Base-by-base conservation (phyloP, 2,329 filamentous ascomycete species). In the Neofusicoccum ribis region DNA sequence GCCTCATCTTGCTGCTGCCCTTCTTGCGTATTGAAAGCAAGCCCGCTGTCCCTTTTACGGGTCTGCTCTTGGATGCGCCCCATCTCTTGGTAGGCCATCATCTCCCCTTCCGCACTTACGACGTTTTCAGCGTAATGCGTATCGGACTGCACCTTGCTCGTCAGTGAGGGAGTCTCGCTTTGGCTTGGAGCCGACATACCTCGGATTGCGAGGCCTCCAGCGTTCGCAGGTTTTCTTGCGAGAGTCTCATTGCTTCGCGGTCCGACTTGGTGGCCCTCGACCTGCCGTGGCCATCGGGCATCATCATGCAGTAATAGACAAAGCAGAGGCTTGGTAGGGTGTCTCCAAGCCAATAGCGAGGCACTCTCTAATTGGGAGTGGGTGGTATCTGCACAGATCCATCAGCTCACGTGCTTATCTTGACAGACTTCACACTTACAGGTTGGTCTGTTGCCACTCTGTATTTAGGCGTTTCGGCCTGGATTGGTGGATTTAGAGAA, bases 41-140 rank as follows among this genome's bases (percentile, higher is more conserved):
- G 56, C 7, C 56, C 56, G n/a, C 56, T 60, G 43, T 60, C 56
- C 31, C 56, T 60, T 47, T 60, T 60, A 4, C 56, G 56, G 6
- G 56, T 3, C 43, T 47, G 56, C 23, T 60, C 56, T 23, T 47
- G 56, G 8, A 17, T 47, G 5, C 50, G 17, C 41, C 39, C 47
- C n/a, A 64, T 50, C 61, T 56, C 61, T 17, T 64, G 49, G 41
- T 54, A 64, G 50, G 43, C 50, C 34, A 54, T 54, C 41, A 44
- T 44, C 39, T 64, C 31, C 17, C 61, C 49, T 37, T 64, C 63
- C 11, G 51, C 63, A 41, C 23, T 39, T 8, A 64, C 51, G 9
- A 64, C 34, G 20, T 64, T 49, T 41, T 64, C 52, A 27, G 63
- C 63, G n/a, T 64, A 51, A 36, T 64, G 44, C 23, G 63, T 59